Base-by-base conservation (phyloP, 208 protist species). In the Trypanosoma scelopori region DNA sequence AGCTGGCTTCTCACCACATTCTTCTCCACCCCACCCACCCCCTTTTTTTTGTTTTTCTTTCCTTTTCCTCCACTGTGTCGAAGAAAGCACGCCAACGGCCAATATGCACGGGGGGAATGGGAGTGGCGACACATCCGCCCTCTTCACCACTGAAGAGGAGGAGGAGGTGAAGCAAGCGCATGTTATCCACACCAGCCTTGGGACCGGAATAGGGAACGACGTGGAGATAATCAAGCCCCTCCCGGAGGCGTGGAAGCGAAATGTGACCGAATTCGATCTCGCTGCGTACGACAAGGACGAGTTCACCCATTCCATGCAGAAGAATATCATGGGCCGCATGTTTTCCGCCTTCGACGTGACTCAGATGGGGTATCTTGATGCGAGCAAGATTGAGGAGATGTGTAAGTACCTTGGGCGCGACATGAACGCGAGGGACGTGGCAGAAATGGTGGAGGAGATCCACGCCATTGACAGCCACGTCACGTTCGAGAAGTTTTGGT, bases 401-500 rank as follows among this genome's bases (percentile, higher is more conserved):
- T 97, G 89, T 74, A 48, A 67, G 35, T 93, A 94, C 75, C 67
- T 89, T 2, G 91, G 91, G 30, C 79, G 81, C 55, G 69, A 74
- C 55, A 68, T 82, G 62, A 71, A 55, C 47, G 37, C 55, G 23
- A 75, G 89, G 41, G 58, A 74, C 9, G 68, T 83, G 15, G 53
- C 79, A 25, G 61, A 71, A 18, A 87, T 97, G 82, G 86, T 78
- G 48, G 55, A 68, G 27, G 81, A 88, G 28, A 82, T 92, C 27
- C 73, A 76, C 18, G 63, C 58, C 35, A 81, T 84, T 30, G 59
- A 76, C 23, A 59, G 68, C 7, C 55, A 65, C 18, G 68, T 94
- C 55, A 93, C 89, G 13, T 97, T 97, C 66, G 89, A 94, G 3
- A 67, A 79, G 57, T 89, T 97, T 63, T 97, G 89, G 87, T 66